phyloP scores from a whole-genome alignment of 2,329 filamentous ascomycete genomes.

The Curvularia verruculosa region DNA sequence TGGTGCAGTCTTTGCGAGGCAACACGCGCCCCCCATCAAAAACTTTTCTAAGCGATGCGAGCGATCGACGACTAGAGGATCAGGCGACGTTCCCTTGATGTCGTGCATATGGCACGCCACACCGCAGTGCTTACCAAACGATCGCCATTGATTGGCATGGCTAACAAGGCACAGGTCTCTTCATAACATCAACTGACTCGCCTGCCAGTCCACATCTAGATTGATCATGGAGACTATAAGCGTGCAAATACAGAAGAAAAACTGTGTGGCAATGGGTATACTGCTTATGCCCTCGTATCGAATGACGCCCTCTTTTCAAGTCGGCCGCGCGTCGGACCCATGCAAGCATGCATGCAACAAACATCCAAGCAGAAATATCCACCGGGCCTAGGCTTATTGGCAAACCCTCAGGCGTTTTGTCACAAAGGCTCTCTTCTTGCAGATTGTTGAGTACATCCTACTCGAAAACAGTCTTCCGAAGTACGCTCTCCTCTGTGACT shows the following conservation, averaged over 20 bases:
- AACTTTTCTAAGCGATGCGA: constrained; percentile 13
- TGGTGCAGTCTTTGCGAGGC: neutral
- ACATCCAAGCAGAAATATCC: neutral
- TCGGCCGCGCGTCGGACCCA: constrained; percentile 5
- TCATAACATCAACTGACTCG: constrained; percentile 12
- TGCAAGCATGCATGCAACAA: constrained; percentile 2
- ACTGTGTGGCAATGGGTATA: constrained; percentile 10
- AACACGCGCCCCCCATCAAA: constrained; percentile 2
- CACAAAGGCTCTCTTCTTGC: neutral
- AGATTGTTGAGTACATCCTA: neutral
- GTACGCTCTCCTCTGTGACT: neutral
- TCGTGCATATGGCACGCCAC: constrained; percentile 34
- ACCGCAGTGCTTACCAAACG: constrained; percentile 16
- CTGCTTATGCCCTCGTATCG: constrained; percentile 5
- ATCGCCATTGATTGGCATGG: constrained; percentile 21
- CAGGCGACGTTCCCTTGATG: constrained; percentile 29
- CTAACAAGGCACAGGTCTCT: constrained; percentile 19
- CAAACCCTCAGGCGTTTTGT: neutral
- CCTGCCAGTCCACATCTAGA: constrained; percentile 3
- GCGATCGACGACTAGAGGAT: constrained; percentile 18
- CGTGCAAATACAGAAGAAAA: constrained; percentile 2
- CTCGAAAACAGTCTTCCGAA: neutral
- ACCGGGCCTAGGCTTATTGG: neutral
- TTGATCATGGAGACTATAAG: constrained; percentile 5
- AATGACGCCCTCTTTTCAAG: neutral